Base-by-base conservation (phyloP, 345 rosid species). In the Raphanus raphanistrum region DNA sequence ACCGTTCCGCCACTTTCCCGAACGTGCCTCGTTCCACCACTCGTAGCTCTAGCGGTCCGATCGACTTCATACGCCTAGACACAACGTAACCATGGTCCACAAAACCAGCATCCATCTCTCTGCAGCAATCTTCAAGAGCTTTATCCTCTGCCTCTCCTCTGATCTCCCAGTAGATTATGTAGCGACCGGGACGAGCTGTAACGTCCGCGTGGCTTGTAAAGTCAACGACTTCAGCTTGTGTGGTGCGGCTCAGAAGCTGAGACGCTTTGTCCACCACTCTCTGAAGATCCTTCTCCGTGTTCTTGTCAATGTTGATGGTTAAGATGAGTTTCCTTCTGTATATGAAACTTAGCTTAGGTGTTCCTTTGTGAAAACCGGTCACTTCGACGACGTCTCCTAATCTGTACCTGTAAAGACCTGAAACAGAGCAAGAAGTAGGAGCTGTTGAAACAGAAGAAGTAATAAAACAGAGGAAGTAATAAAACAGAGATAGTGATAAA, bases 321-420 rank as follows among this genome's bases (percentile, higher is more conserved):
- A 94, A 74, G 33, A 94, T 81, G 54, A 90, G 91, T 84, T 92
- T 94, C 70, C 92, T 89, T 72, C 98, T 86, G 86, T 95, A 90
- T 77, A 92, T 82, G 82, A 88, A 94, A 88, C 85, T 94, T 75
- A 94, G 38, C 62, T 94, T 94, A 3, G 98, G 98, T 13, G 95
- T 88, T 48, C 87, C 82, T 21, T 84, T 87, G 76, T 92, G 87
- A 79, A 90, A 92, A 11, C 97, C 91, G 2, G 87, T 84, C 66
- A 92, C 98, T 78, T 94, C 97, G 50, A 94, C 97, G 2, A 94
- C 90, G 58, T 94, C 98, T 16, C 98, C 98, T 28, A 94, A 81
- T 33, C 95, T 82, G 80, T 75, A 92, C 59, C 97, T 80, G 33
- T 92, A 92, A 10, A 94, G 88, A 76, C 98, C 97, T 92, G 86